phyloP scores from a whole-genome alignment of 257 asterid genomes.

The Ligustrum vulgare region DNA sequence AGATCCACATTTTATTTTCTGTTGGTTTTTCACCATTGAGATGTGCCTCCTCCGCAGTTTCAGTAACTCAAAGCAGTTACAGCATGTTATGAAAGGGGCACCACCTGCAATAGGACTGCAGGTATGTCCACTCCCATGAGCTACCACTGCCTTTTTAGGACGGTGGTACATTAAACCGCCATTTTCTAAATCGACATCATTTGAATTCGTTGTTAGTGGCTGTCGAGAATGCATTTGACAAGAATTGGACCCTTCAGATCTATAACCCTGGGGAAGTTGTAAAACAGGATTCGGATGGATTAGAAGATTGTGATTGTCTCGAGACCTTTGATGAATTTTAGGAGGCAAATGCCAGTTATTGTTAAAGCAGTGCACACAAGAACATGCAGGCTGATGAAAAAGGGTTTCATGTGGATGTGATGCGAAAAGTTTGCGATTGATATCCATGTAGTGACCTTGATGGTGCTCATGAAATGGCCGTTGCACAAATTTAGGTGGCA shows the following conservation, averaged over 20 bases:
- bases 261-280: conserved; percentile 38
- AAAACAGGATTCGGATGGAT: conserved; percentile 33
- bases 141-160: conserved; percentile 45
- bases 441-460: conserved; percentile 50
- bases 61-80: conserved; percentile 77
- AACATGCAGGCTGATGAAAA: conserved; percentile 79
- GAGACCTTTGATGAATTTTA: conserved; percentile 50
- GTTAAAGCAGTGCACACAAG: conserved; percentile 66
- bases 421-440: conserved; percentile 47
- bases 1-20: conserved; percentile 77
- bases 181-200: conserved; percentile 50
- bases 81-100: conserved; percentile 85
- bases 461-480: conserved; percentile 46
- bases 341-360: conserved; percentile 57
- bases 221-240: conserved; percentile 38
- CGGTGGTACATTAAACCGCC: conserved; percentile 50
- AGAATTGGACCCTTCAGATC: conserved; percentile 38
- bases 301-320: conserved; percentile 37
- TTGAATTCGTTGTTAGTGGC: conserved; percentile 45
- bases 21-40: conserved; percentile 40
- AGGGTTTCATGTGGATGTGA: conserved; percentile 66
- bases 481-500: conserved; percentile 44
- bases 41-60: conserved; percentile 55
- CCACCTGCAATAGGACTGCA: conserved; percentile 77
- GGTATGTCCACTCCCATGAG: conserved; percentile 39